These are phyloP conservation scores for Mortierella sp. DNA, from an alignment of 371 early-diverging fungal species.

Conservation along the genomic window DNA sequence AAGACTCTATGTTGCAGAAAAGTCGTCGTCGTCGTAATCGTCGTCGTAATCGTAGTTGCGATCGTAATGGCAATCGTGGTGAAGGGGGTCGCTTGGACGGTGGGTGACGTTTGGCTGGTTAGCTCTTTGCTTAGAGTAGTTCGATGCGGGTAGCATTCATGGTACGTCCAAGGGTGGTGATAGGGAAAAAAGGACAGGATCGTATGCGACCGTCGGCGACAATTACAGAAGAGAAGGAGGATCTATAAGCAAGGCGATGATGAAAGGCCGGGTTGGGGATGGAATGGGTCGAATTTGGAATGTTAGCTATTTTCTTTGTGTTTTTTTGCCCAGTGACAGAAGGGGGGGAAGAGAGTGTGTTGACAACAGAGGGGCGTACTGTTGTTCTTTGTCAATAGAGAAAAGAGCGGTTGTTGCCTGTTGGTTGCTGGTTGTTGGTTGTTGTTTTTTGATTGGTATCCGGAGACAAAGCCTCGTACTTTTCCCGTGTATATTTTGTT, in stretches of 20 bases:
- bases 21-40: slow-evolving; percentile 10
- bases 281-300: slow-evolving; percentile 9
- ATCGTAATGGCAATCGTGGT: slow-evolving; percentile 9
- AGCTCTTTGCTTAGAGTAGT: slow-evolving; percentile 34
- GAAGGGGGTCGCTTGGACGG: slow-evolving; percentile 18
- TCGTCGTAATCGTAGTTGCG: slow-evolving; percentile 3
- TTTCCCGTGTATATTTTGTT: not conserved
- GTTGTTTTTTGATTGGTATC: not conserved
- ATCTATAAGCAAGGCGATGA: not conserved
- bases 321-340: not conserved
- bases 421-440: not conserved
- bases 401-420: not conserved
- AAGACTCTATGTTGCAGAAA: slow-evolving; percentile 2
- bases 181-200: slow-evolving; percentile 6
- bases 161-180: slow-evolving; percentile 15
- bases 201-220: not conserved
- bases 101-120: slow-evolving; percentile 8
- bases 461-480: not conserved
- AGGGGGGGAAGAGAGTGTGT: not conserved
- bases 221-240: not conserved
- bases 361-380: not conserved
- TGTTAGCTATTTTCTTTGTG: not conserved
- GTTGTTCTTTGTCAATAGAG: not conserved
- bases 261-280: not conserved
- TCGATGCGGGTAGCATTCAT: slow-evolving; percentile 35